Conservation (phyloP, 768 basidiomycete species). For the Mycena polygramma region DNA sequence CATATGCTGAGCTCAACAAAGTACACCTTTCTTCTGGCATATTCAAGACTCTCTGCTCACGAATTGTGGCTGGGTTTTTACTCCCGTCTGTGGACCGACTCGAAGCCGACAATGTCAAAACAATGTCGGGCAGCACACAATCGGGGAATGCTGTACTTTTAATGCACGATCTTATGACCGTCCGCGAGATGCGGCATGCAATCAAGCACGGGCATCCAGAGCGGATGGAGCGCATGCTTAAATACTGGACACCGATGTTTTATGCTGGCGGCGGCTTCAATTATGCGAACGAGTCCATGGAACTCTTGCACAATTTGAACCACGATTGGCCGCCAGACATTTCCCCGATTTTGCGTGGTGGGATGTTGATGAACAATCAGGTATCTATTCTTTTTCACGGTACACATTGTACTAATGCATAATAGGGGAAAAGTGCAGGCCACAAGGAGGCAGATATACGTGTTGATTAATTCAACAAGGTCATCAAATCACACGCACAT, state of each 20-base stretch:
- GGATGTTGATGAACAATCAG: conserved; percentile 41
- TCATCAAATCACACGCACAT: conserved; percentile 40
- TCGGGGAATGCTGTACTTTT: neutral
- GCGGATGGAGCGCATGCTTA: neutral
- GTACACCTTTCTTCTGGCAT: neutral
- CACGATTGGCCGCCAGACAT: conserved; percentile 42
- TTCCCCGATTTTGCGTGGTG: conserved; percentile 30
- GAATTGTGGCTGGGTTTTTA: neutral
- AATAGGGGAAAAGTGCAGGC: conserved; percentile 22
- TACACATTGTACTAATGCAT: too few species aligned
- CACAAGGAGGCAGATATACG: conserved; percentile 43
- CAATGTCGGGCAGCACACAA: neutral
- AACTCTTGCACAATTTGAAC: conserved; percentile 40
- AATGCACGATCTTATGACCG: neutral
- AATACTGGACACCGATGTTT: neutral
- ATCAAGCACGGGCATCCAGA: conserved; percentile 1
- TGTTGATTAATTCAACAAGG: conserved; percentile 43
- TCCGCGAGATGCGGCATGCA: neutral
- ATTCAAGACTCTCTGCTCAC: neutral
- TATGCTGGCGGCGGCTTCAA: conserved; percentile 38
- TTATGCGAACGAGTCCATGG: conserved; percentile 44
- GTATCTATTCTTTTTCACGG: too few species aligned
- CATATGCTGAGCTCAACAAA: neutral
- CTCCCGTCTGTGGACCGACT: neutral
- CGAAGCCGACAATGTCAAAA: neutral